phyloP scores from a whole-genome alignment of 2,329 filamentous ascomycete genomes.

The Penicillium sp. region DNA sequence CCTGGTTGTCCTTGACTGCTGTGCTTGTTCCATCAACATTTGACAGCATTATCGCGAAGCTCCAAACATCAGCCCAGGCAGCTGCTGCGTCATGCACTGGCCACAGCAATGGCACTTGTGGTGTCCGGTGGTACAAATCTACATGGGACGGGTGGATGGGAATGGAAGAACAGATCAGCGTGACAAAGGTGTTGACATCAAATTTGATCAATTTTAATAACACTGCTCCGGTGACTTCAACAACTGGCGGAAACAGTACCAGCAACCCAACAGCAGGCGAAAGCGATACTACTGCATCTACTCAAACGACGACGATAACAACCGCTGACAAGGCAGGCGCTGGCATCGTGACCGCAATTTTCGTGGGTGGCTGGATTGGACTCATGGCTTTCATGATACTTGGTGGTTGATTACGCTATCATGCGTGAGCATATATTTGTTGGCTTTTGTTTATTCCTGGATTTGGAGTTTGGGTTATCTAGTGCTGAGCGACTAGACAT shows the following conservation, averaged over 20 bases:
- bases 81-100: conserved; percentile 65
- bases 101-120: conserved; percentile 58
- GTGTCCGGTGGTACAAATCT: conserved; percentile 60
- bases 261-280: conserved; percentile 41
- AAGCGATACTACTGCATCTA: conserved; percentile 8
- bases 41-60: conserved; percentile 56
- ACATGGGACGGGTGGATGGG: conserved; percentile 59
- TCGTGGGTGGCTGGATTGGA: conserved; percentile 31
- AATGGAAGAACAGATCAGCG: conserved; percentile 69
- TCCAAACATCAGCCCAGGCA: conserved; percentile 59
- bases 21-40: conserved; percentile 63
- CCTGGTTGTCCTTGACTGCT: conserved; percentile 63
- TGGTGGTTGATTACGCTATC: conserved; percentile 17
- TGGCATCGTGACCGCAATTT: conserved; percentile 37
- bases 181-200: conserved; percentile 62
- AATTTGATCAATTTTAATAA: conserved; percentile 50
- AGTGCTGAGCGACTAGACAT: background rate
- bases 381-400: conserved; percentile 37
- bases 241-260: conserved; percentile 58
- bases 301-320: conserved; percentile 15
- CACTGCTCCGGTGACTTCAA: conserved; percentile 44
- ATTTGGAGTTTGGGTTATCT: background rate
- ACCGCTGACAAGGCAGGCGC: conserved; percentile 42
- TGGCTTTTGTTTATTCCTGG: background rate
- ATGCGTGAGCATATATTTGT: too few relatives aligned